Evolutionary conservation across 352 stramenopile species (phyloP), one percentile per base, ranked within the genome.

Genomic region (Globisporangium splendens): DNA sequence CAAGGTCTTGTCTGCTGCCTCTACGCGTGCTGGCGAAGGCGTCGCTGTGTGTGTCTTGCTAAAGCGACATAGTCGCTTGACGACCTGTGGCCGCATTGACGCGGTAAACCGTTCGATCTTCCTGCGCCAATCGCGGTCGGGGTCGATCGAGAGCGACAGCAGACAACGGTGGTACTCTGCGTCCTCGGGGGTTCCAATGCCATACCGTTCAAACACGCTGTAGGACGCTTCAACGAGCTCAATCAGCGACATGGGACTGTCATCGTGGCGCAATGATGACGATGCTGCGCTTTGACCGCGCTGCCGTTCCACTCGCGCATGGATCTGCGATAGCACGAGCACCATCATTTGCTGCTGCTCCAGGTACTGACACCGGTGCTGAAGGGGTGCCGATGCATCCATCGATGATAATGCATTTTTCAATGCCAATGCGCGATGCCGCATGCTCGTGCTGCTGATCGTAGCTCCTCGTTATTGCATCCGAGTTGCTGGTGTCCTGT

Each of bases 211-310:
- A 44, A 90, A 83, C 14, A 90, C 70, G 0, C 49, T 57, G 33
- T 68, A 72, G 1, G 80, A 86, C 31, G 77, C 76, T 47, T 88
- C 70, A 28, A 88, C 79, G 17, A 90, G 63, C 47, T 88, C 80
- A 38, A 86, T 79, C 4, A 89, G 63, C 59, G 77, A 82, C 46
- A 89, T 31, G 24, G 24, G 24, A 53, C 8, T 73, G 54, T 3
- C 24, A 63, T 38, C 15, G 55, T 39, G 11, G 50, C 24, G 20
- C 53, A 44, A 12, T 35, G 18, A 10, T 24, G 48, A 13, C 2
- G 47, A 1, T 39, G 46, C 41, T 50, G 14, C 22, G 41, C 6
- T 18, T 61, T 59, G 39, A 65, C 24, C 24, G 24, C 24, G 24
- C 5, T 31, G 41, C 5, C 63, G 66, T 59, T 80, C 63, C 0